A percentile compares a stretch with the other conserved stretches of the same genome.
phyloP scores from a whole-genome alignment of 225 moss, liverwort and hornwort species.

The Marchantia polymorpha region DNA sequence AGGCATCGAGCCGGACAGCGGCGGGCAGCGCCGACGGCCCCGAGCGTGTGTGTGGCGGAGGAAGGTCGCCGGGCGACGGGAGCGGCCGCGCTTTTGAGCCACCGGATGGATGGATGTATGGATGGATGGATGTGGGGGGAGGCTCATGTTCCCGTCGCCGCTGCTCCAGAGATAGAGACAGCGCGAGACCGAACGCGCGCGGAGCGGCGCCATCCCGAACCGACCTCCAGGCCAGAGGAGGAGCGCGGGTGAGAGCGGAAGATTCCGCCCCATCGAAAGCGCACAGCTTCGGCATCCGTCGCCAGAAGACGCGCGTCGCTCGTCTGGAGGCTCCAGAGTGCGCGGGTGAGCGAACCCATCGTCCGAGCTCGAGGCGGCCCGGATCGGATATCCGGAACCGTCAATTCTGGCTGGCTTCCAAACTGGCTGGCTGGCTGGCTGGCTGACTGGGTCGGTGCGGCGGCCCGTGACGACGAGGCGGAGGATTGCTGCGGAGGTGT shows the following conservation, averaged over 20 bases:
- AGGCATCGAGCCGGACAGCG: too few species aligned
- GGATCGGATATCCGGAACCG: not conserved
- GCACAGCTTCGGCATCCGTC: not conserved
- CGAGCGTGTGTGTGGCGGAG: too few species aligned
- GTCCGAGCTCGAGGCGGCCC: not conserved
- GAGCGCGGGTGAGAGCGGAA: not conserved
- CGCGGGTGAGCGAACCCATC: not conserved
- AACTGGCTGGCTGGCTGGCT: too few species aligned
- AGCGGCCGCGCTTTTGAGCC: not conserved
- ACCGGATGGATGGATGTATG: conserved; percentile 2
- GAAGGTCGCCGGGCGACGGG: too few species aligned
- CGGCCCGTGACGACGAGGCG: not conserved
- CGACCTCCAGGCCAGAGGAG: too few species aligned
- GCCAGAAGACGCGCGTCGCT: not conserved
- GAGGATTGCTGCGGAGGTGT: too few species aligned
- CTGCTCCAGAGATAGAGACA: not conserved
- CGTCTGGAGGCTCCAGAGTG: not conserved
- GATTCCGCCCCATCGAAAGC: conserved; percentile 6
- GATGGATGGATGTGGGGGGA: too few species aligned
- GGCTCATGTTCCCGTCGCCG: too few species aligned
- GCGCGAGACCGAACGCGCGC: not conserved
- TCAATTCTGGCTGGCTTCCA: not conserved
- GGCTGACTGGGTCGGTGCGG: too few species aligned
- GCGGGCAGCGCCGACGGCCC: too few species aligned
- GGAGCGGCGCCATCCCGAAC: not conserved